Evolutionary conservation across 2,329 filamentous ascomycete species (phyloP).

Genomic region (Venturiaceae sp.): DNA sequence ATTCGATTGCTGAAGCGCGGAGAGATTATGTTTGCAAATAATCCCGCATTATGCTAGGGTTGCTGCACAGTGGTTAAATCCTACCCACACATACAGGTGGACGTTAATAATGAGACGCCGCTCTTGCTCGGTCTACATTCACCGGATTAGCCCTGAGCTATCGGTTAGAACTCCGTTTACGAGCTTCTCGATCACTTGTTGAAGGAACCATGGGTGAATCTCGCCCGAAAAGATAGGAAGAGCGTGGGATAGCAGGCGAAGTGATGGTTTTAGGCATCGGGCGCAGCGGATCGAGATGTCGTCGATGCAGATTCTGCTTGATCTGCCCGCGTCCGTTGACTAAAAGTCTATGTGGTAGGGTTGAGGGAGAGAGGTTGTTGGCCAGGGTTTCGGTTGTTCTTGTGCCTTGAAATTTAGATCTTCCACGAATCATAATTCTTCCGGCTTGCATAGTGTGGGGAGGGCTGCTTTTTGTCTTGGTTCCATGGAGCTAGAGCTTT

Average conservation of each 20-base stretch:
- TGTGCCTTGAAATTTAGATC: neutral
- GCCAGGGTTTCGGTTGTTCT: neutral
- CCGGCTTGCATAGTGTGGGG: neutral
- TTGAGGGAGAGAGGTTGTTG: neutral
- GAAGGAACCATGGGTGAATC: neutral
- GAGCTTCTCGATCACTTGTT: neutral
- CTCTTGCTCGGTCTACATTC: neutral
- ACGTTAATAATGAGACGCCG: neutral
- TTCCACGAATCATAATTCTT: neutral
- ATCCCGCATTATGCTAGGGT: neutral
- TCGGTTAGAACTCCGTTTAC: neutral
- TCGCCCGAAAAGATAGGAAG: neutral
- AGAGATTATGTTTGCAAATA: neutral
- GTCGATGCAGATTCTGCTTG: neutral
- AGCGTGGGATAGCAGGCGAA: neutral
- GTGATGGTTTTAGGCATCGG: neutral
- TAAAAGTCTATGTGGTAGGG: neutral
- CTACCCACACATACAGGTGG: neutral
- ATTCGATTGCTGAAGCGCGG: neutral
- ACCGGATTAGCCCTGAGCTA: neutral
- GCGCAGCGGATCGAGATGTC: neutral
- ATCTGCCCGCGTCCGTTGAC: neutral
- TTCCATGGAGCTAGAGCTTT: too few species aligned
- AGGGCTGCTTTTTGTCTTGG: too few species aligned
- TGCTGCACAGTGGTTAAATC: too few species aligned